Evolutionary conservation across 768 basidiomycete genomes (phyloP).

Genomic region (Nidula microcarpa): DNA sequence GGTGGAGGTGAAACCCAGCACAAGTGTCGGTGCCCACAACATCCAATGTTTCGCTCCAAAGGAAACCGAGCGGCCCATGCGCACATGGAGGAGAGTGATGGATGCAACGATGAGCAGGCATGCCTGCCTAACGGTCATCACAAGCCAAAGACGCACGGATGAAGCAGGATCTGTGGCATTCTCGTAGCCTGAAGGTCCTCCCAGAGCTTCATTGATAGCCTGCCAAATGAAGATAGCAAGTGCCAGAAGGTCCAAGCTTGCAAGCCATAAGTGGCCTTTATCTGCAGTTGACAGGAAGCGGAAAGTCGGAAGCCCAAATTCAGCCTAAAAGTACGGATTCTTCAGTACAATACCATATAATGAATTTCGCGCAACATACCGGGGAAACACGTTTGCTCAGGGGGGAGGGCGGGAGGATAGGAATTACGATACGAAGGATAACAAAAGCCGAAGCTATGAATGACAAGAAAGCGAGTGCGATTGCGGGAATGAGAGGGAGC

Average conservation of each 20-base stretch:
- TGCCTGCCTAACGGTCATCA: constrained; percentile 62
- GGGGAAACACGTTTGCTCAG: constrained; percentile 73
- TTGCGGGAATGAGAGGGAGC: constrained; percentile 65
- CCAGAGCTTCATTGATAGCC: constrained; percentile 46
- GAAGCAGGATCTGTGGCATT: constrained; percentile 48
- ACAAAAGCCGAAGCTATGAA: constrained; percentile 73
- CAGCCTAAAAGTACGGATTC: constrained; percentile 46
- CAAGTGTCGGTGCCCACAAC: constrained; percentile 62
- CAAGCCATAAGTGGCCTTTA: constrained; percentile 73
- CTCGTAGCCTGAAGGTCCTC: constrained; percentile 38
- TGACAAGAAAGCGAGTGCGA: constrained; percentile 67
- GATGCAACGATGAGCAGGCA: constrained; percentile 60
- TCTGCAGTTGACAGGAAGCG: constrained; percentile 63
- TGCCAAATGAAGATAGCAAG: constrained; percentile 68
- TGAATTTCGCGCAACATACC: constrained; percentile 34
- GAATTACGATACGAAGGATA: constrained; percentile 72
- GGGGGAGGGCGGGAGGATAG: constrained; percentile 70
- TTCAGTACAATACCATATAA: constrained; percentile 5
- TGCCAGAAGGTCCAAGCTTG: constrained; percentile 61
- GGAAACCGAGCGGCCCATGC: constrained; percentile 64
- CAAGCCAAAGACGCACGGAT: constrained; percentile 65
- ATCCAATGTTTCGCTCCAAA: constrained; percentile 73
- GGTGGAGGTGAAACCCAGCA: constrained; percentile 56
- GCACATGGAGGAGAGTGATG: constrained; percentile 66
- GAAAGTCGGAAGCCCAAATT: constrained; percentile 73